Conservation (phyloP, 176 grass and related monocot genomes). For the Musa schizocarpa region DNA sequence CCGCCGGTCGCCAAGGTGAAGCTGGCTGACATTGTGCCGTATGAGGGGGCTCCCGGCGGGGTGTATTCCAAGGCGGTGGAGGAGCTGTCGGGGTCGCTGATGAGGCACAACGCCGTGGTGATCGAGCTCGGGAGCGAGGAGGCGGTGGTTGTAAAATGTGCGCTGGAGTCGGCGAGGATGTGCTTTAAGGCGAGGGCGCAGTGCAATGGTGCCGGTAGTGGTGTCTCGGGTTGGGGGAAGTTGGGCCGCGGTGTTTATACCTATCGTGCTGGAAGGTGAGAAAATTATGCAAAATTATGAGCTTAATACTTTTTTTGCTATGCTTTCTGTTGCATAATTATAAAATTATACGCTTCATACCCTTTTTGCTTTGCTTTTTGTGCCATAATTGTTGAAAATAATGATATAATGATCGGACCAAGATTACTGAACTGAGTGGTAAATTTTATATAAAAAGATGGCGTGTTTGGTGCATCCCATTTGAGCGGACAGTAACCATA, state of each 20-base stretch:
- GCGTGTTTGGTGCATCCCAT: too few species aligned
- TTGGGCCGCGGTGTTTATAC: constrained; percentile 28
- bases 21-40: constrained; percentile 41
- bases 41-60: constrained; percentile 34
- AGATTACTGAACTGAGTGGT: too few species aligned
- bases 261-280: constrained; percentile 62
- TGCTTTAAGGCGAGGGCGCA: constrained; percentile 37
- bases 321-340: neutral
- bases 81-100: constrained; percentile 43
- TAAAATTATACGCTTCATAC: too few species aligned
- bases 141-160: constrained; percentile 49
- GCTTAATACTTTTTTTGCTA: neutral
- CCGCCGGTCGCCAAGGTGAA: constrained; percentile 35
- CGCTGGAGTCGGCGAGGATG: constrained; percentile 49
- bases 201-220: neutral
- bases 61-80: constrained; percentile 36
- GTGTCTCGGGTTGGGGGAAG: constrained; percentile 16
- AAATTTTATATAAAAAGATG: too few species aligned
- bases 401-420: too few species aligned
- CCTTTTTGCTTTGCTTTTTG: too few species aligned
- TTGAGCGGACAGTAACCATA: too few species aligned
- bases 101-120: constrained; percentile 49
- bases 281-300: neutral
- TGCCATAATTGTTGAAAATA: too few species aligned
- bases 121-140: constrained; percentile 43